Conservation (phyloP, 2,329 filamentous ascomycete genomes). For the Colletotrichum sp. region DNA sequence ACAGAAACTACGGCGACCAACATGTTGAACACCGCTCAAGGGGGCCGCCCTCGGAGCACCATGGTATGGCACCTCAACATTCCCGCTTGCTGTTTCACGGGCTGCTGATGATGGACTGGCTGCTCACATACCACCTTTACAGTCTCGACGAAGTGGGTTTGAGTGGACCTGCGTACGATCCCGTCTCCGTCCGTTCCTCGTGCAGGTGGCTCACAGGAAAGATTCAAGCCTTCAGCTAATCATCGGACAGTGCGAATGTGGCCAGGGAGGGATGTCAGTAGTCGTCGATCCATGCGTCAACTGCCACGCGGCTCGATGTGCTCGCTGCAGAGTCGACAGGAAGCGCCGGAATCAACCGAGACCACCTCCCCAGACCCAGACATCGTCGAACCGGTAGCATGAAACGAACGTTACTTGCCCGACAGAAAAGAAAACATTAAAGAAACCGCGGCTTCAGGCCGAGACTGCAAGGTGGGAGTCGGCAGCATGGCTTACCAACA, state of each 20-base stretch:
- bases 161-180: not conserved
- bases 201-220: too few species aligned
- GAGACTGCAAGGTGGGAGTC: too few species aligned
- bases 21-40: not conserved
- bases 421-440: too few species aligned
- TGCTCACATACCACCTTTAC: not conserved
- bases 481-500: too few species aligned
- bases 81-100: not conserved
- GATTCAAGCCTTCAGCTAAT: not conserved
- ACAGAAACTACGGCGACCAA: too few species aligned
- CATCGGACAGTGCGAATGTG: not conserved
- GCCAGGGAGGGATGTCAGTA: not conserved
- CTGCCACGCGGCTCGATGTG: not conserved
- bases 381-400: too few species aligned
- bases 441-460: too few species aligned
- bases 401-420: too few species aligned
- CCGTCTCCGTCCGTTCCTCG: too few species aligned
- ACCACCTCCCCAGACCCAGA: not conserved
- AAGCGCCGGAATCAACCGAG: not conserved
- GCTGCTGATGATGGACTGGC: not conserved
- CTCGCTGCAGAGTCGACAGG: not conserved
- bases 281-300: not conserved
- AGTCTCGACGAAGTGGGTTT: not conserved
- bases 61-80: not conserved
- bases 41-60: not conserved